Percentiles rank a stretch among this genome's conserved stretches.
Evolutionary conservation across 2,329 filamentous ascomycete species (phyloP).

Genomic region (Cordyceps javanica): DNA sequence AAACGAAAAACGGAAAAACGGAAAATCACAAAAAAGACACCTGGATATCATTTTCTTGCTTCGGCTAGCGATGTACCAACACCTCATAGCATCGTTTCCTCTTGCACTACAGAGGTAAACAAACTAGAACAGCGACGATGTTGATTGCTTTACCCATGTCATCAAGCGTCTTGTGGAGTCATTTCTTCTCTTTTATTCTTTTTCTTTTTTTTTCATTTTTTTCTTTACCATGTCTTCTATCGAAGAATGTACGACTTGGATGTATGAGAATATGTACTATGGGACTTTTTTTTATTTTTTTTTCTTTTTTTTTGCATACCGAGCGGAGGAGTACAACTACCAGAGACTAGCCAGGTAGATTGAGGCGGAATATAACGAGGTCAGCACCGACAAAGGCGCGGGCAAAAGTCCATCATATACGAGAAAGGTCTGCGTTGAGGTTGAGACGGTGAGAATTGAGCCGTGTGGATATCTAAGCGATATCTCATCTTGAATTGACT

Average conservation of each 20-base stretch:
- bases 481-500: background rate
- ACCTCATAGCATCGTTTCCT: background rate
- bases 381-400: background rate
- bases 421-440: background rate
- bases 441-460: background rate
- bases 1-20: background rate
- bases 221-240: constrained; percentile 12
- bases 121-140: constrained; percentile 1
- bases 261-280: constrained; percentile 13
- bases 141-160: constrained; percentile 1
- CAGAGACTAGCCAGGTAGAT: background rate
- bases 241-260: constrained; percentile 13
- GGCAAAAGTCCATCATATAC: background rate
- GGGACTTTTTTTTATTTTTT: constrained; percentile 7
- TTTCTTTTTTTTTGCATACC: constrained; percentile 7
- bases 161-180: constrained; percentile 7
- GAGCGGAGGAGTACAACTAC: background rate
- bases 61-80: constrained; percentile 5
- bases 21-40: background rate
- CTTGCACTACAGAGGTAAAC: background rate
- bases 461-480: background rate
- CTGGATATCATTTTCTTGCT: background rate
- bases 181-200: background rate
- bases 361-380: background rate
- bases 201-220: background rate